Base-by-base conservation (phyloP, 148 eudicot species). In the Gaultheria prostrata region DNA sequence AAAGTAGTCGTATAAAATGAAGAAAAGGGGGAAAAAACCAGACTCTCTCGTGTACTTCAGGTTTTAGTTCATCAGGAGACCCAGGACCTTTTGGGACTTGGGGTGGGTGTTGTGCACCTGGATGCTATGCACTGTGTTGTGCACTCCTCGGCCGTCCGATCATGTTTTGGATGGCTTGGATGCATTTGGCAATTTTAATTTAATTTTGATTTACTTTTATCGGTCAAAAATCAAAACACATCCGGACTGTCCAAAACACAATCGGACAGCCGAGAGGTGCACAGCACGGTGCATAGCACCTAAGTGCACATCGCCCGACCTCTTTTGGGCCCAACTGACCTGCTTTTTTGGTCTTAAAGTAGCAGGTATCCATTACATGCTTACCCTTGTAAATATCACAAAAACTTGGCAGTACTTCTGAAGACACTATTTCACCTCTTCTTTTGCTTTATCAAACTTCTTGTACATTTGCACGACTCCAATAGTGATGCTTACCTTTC, bases 21-120 rank as follows among this genome's bases (percentile, higher is more conserved):
- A 13, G 35, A 67, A 30, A 30, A 67, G 1, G 33, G 35, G 18
- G 35, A 11, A 24, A 67, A 26, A 67, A 67, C 35, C 7, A 28
- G 35, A 14, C 17, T 67, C 15, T 61, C 32, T 10, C 0, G 26
- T 35, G 33, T 14, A 43, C 72, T 56, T 8, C 14, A 53, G 4
- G 69, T 43, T 80, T 61, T 63, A 65, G 82, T 30, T 80, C 53
- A 63, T 61, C 72, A 45, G 65, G 71, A 81, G 76, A 45, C 49
- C 24, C 72, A 45, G 65, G 72, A 81, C 83, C 72, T 69, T 17
- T 6, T 45, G 28, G 61, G 48, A n/a, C n/a, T n/a, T n/a, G n/a
- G n/a, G n/a, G n/a, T n/a, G n/a, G n/a, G n/a, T n/a, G n/a, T n/a
- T n/a, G n/a, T n/a, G n/a, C n/a, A n/a, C n/a, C n/a, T n/a, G n/a